These are phyloP conservation scores for Saccharomycopsis guyanensis DNA, from an alignment of 805 yeast genomes.

Conservation along the genomic window DNA sequence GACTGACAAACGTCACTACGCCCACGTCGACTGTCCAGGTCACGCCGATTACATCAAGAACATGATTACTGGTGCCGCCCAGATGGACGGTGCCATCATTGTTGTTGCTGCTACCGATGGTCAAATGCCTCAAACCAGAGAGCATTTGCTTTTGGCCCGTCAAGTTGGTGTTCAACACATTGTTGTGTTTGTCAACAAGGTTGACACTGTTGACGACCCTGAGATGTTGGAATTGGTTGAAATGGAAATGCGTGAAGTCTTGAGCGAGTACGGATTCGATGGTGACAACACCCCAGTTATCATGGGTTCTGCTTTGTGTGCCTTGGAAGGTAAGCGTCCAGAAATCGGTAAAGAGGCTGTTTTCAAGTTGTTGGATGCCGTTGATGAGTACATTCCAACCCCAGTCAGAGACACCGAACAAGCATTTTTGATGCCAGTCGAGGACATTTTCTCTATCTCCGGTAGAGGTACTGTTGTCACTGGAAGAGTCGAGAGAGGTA, in stretches of 20 bases:
- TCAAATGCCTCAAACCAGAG: constrained; percentile 99
- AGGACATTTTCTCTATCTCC: constrained; percentile 94
- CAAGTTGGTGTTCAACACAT: constrained; percentile 98
- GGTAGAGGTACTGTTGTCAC: constrained; percentile 99
- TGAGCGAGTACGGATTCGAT: constrained; percentile 87
- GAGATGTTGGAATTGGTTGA: constrained; percentile 99
- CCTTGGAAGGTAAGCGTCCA: constrained; percentile 79
- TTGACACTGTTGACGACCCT: constrained; percentile 95
- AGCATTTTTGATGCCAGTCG: constrained; percentile 95
- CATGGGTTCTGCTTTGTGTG: constrained; percentile 98
- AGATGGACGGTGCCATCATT: constrained; percentile 99
- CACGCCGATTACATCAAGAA: constrained; percentile 98
- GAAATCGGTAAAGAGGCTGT: constrained; percentile 90
- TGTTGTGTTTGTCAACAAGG: constrained; percentile 97
- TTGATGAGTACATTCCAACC: constrained; percentile 92
- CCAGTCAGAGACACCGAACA: constrained; percentile 94
- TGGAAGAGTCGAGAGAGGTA: constrained; percentile 98
- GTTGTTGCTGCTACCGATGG: constrained; percentile 99
- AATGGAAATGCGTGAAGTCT: constrained; percentile 99
- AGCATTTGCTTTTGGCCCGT: constrained; percentile 95
- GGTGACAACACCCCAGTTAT: constrained; percentile 97
- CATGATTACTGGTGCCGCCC: constrained; percentile 99
- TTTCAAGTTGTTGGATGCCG: constrained; percentile 76
- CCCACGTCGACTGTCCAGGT: constrained; percentile 96
- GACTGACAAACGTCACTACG: constrained; percentile 90